Conservation (phyloP, 306 rosid genomes). For the Calophaca sinica region DNA sequence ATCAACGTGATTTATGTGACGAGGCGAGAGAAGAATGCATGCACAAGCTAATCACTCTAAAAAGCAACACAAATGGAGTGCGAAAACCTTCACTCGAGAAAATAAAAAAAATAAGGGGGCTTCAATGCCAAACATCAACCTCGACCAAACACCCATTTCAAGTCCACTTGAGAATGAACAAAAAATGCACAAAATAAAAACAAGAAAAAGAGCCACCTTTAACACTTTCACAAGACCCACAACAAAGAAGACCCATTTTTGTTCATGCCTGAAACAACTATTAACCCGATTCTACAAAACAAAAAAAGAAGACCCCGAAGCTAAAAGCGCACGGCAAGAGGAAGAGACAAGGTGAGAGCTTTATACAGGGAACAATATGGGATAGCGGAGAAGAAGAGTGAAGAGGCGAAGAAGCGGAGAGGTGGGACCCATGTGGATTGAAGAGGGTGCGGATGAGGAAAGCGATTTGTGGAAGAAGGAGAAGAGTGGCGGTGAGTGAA, state of each 20-base stretch:
- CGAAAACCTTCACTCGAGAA: no score
- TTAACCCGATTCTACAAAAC: no score
- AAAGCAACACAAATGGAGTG: no score
- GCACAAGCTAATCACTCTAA: background rate
- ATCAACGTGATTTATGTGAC: no score
- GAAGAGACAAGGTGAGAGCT: background rate
- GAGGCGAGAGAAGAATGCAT: no score
- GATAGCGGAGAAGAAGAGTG: no score
- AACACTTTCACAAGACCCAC: no score
- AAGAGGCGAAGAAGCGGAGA: conserved; percentile 47
- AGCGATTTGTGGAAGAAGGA: conserved; percentile 48
- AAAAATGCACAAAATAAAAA: no score
- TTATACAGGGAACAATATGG: conserved; percentile 48
- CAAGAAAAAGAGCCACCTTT: no score
- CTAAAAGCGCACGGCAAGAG: conserved; percentile 10
- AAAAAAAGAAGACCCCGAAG: no score
- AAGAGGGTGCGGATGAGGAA: conserved; percentile 48
- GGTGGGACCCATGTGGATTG: conserved; percentile 39
- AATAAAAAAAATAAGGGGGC: background rate
- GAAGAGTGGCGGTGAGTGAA: conserved; percentile 52
- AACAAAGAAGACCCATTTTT: background rate
- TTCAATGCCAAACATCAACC: no score
- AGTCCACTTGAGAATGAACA: background rate
- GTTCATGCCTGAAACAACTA: no score
- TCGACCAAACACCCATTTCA: background rate